Evolutionary conservation across 202 grass and related monocot genomes (phyloP).

Genomic region (Bolboschoenoplectus hybrid): DNA sequence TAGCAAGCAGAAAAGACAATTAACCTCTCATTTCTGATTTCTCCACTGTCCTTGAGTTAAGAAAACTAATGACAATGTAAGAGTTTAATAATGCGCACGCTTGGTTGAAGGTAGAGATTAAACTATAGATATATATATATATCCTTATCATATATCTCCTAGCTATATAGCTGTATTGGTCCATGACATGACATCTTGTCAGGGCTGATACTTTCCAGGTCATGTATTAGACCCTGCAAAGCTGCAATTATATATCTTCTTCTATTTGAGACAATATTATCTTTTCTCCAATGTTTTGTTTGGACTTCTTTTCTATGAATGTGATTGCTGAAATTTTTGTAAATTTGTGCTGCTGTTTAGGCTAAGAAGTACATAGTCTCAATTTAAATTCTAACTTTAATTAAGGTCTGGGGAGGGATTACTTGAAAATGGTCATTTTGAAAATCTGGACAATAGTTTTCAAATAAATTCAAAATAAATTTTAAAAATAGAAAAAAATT

Average conservation of each 20-base stretch:
- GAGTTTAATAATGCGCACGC: background rate
- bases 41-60: background rate
- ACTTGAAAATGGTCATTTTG: too few species aligned
- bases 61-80: slow-evolving; percentile 1
- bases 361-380: too few species aligned
- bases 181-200: slow-evolving; percentile 12
- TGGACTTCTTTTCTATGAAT: background rate
- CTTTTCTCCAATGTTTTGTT: background rate
- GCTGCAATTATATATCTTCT: background rate
- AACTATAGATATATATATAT: background rate
- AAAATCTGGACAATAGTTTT: too few species aligned
- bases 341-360: background rate
- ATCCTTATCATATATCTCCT: background rate
- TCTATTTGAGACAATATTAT: background rate
- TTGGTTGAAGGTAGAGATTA: slow-evolving; percentile 3
- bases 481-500: too few species aligned
- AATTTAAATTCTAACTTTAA: too few species aligned
- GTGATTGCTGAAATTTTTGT: background rate
- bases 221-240: background rate
- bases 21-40: background rate
- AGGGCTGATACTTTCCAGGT: slow-evolving; percentile 23
- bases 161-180: background rate
- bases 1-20: background rate
- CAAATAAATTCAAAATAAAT: too few species aligned
- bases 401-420: too few species aligned